Evolutionary conservation across 139 green algal genomes (phyloP).

Genomic region (Auxenochlorella pyrenoidosa): DNA sequence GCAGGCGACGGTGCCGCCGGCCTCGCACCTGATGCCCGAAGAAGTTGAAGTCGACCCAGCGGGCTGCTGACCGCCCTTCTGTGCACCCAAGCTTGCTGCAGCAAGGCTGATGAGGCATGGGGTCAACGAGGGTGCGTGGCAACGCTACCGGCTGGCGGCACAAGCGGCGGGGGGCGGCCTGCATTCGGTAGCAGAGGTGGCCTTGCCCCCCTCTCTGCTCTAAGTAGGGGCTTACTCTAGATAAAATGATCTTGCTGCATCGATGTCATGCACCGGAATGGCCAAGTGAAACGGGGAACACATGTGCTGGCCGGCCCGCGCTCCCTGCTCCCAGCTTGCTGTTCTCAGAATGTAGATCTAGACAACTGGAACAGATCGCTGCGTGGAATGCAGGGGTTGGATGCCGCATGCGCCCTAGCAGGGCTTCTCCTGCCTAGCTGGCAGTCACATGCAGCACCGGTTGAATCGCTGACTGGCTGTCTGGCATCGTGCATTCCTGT

Average conservation of each 20-base stretch:
- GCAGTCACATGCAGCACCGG: not conserved
- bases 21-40: conserved; percentile 74
- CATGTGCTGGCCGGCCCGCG: not conserved
- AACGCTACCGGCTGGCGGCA: too few species aligned
- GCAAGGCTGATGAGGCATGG: not conserved
- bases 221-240: conserved; percentile 44
- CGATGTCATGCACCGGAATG: conserved; percentile 78
- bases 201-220: not conserved
- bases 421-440: not conserved
- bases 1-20: too few species aligned
- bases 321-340: too few species aligned
- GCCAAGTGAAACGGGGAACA: conserved; percentile 79
- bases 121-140: too few species aligned
- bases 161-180: too few species aligned
- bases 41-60: conserved; percentile 78
- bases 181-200: not conserved
- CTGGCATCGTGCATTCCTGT: not conserved
- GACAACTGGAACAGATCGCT: not conserved
- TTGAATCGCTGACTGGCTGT: not conserved
- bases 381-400: not conserved
- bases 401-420: too few species aligned
- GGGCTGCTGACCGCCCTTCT: conserved; percentile 64
- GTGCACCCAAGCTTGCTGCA: conserved; percentile 66
- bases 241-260: conserved; percentile 76
- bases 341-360: too few species aligned